Evolutionary conservation across 805 yeast species (phyloP), one percentile per base, ranked within the genome.

Genomic region (Hanseniaspora mollemarum): DNA sequence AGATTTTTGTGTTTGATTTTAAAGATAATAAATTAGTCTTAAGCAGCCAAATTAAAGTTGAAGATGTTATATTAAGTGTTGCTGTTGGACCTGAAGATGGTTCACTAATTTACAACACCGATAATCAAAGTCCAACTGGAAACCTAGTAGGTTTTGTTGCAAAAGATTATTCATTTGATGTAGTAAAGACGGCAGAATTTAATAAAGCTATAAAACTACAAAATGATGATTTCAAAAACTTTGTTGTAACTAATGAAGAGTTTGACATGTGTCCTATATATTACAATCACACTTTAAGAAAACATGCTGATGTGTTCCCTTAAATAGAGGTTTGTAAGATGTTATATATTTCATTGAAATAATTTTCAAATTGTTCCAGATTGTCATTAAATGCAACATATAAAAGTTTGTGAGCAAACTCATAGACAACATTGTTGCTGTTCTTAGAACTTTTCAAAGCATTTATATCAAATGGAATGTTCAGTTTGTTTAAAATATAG

Each of bases 261-360:
- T 42, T 43, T 46, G 73, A 69, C 22, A 62, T 74, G 46, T 71
- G 71, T 49, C 76, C 80, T 16, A 68, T 79, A 58, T 76, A 76
- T 58, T 65, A 69, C 49, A 63, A 72, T 43, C 68, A 70, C 53
- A 62, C 73, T 18, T 70, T 79, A 59, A 72, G 82, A 57, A 79
- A 79, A 63, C 74, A 80, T 60, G 80, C 81, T 43, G 83, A 78
- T 59, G 68, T 65, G 54, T 70, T 44, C 18, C 40, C 49, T 37
- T 51, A 51, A 39, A 40, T 28, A n/a, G 12, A 33, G 7, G 29
- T 6, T 16, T 35, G 16, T 12, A 43, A 24, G 26, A 35, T 33
- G 16, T 48, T 48, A 32, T 36, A 25, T 24, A 48, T 40, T 25
- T 48, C 45, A 26, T 48, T 18, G 16, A 32, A 40, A 40, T 48